Evolutionary conservation across 202 grass and related monocot species (phyloP), one percentile per base, ranked within the genome.

Genomic region (Hordeum pubiflorum): DNA sequence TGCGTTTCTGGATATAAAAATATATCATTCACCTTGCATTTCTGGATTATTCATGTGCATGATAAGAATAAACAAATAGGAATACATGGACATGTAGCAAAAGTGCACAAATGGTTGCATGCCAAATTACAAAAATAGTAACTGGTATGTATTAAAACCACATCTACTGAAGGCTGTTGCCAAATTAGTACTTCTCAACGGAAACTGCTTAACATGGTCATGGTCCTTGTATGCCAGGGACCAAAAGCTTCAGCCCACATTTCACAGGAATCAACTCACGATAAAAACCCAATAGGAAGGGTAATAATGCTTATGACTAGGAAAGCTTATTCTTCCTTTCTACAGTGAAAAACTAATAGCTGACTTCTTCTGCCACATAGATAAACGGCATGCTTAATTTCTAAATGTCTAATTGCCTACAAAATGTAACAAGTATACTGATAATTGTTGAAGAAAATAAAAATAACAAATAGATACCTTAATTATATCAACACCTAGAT

Each of bases 401-500:
- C 20, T 77, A 84, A 78, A 48, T 4, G 20, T 27, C 36, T 57
- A 21, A 32, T 70, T 71, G 48, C n/a, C n/a, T 23, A 33, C 37
- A 77, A 27, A 66, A 58, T 65, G 17, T 48, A 77, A 73, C 58
- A 78, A 38, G 6, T 26, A 58, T 46, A 76, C 7, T 9, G n/a
- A 46, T 5, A 36, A 74, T 32, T 26, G 12, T 27, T 65, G 31
- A 85, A 89, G 63, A 55, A 18, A 72, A 68, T n/a, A 21, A 37
- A 86, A 79, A 79, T 18, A 56, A 39, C 43, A 39, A 69, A 54
- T 73, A 32, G 21, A 84, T 91, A 94, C 92, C 92, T 91, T 91
- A 21, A 91, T 84, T 75, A 70, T 44, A 78, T 74, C 71, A 58
- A 85, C 57, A 67, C 87, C 89, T 77, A 91, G 76, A 58, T 89